phyloP scores from a whole-genome alignment of 202 grass and related monocot genomes.

The Digitaria exilis region DNA sequence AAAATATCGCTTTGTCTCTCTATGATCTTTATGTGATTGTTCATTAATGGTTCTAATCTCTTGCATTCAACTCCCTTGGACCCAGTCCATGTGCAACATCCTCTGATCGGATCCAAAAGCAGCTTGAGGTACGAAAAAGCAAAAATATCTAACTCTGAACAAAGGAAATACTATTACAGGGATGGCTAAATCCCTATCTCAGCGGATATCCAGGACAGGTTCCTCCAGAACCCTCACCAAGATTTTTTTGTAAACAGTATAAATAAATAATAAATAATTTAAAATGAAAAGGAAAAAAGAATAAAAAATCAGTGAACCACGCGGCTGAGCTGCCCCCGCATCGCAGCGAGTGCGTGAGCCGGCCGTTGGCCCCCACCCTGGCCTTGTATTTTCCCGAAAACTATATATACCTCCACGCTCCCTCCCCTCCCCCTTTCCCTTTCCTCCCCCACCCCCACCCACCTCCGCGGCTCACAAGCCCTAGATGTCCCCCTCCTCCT shows the following conservation, averaged over 20 bases:
- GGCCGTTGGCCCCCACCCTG: slow-evolving; percentile 25
- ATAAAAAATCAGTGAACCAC: neutral
- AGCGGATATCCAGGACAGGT: slow-evolving; percentile 2
- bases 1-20: neutral
- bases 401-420: slow-evolving; percentile 88
- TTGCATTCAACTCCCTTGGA: neutral
- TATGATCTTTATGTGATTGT: neutral
- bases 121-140: neutral
- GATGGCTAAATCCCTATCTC: neutral
- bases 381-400: slow-evolving; percentile 96
- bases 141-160: neutral
- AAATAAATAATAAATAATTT: neutral
- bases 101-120: neutral
- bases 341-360: slow-evolving; percentile 44
- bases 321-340: neutral
- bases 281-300: neutral
- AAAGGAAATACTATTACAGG: neutral
- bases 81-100: neutral
- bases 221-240: neutral
- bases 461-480: slow-evolving; percentile 41
- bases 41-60: neutral
- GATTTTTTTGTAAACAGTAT: neutral
- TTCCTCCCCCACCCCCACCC: slow-evolving; percentile 58
- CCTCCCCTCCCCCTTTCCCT: slow-evolving; percentile 43
- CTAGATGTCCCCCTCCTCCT: slow-evolving; percentile 43